Evolutionary conservation across 192 early-diverging fungal species (phyloP).

Genomic region (Dimargaris cristalligena): DNA sequence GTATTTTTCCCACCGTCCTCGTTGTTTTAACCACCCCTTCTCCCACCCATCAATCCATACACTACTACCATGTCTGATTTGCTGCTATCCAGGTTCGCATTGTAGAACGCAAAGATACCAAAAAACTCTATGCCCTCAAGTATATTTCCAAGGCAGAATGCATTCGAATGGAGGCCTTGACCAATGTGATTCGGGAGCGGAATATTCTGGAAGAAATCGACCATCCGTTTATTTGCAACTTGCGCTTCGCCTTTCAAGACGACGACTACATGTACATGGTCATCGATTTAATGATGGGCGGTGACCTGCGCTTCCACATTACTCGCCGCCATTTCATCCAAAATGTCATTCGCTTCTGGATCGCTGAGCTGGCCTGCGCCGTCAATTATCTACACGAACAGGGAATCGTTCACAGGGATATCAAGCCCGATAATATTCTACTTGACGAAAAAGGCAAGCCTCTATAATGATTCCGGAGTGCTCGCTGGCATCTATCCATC

Average conservation of each 20-base stretch:
- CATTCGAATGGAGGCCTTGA: constrained; percentile 66
- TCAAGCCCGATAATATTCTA: constrained; percentile 88
- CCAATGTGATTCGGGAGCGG: constrained; percentile 85
- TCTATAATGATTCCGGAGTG: no score
- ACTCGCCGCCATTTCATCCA: constrained; percentile 46
- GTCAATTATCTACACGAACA: constrained; percentile 67
- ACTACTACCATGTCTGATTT: no score
- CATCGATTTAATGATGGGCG: constrained; percentile 87
- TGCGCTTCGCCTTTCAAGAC: constrained; percentile 93
- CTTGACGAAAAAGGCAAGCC: constrained; percentile 36
- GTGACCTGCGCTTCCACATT: constrained; percentile 79
- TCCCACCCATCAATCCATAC: no score
- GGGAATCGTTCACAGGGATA: constrained; percentile 77
- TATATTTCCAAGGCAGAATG: constrained; percentile 94
- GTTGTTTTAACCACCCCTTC: no score
- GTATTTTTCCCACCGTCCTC: no score
- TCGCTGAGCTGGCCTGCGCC: constrained; percentile 75
- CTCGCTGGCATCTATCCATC: no score
- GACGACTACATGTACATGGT: constrained; percentile 86
- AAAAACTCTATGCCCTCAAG: constrained; percentile 79
- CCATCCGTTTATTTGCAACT: constrained; percentile 70
- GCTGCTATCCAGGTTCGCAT: constrained; percentile 70
- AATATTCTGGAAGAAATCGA: constrained; percentile 73
- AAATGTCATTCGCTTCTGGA: constrained; percentile 62
- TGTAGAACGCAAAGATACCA: constrained; percentile 69